Evolutionary conservation across 345 rosid genomes (phyloP).

Genomic region (Luvunga scandens): DNA sequence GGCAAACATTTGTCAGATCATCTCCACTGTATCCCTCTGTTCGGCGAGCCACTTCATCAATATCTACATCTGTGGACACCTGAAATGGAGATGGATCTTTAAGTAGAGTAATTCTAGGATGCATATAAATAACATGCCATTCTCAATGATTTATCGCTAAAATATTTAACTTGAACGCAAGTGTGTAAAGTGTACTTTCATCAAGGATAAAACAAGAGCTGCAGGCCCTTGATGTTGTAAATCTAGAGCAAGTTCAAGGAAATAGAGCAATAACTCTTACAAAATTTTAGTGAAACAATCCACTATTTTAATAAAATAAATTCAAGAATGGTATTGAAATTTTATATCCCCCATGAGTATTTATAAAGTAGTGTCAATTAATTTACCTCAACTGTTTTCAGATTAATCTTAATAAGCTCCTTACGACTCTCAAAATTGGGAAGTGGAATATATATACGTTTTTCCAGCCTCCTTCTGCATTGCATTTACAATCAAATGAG

Average conservation of each 20-base stretch:
- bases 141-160: not conserved
- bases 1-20: conserved; percentile 94
- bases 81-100: conserved; percentile 15
- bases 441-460: conserved; percentile 97
- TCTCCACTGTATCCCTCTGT: conserved; percentile 99
- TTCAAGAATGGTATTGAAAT: no score
- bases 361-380: not conserved
- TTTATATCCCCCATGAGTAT: not conserved
- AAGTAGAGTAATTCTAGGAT: not conserved
- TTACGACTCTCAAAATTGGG: conserved; percentile 98
- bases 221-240: not conserved
- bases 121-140: not conserved
- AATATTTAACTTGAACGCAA: not conserved
- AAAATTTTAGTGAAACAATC: not conserved
- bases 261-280: not conserved
- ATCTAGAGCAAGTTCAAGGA: not conserved
- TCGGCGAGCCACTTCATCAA: conserved; percentile 85
- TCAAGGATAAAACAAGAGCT: not conserved
- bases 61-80: conserved; percentile 90
- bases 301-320: not conserved
- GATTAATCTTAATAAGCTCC: conserved; percentile 91
- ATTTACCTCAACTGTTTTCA: conserved; percentile 94
- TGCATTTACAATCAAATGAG: conserved; percentile 14
- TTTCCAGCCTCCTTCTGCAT: conserved; percentile 98
- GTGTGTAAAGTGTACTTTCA: not conserved